Conservation (phyloP, 1,284 basidiomycete species). For the Rhodotorula glutinis region DNA sequence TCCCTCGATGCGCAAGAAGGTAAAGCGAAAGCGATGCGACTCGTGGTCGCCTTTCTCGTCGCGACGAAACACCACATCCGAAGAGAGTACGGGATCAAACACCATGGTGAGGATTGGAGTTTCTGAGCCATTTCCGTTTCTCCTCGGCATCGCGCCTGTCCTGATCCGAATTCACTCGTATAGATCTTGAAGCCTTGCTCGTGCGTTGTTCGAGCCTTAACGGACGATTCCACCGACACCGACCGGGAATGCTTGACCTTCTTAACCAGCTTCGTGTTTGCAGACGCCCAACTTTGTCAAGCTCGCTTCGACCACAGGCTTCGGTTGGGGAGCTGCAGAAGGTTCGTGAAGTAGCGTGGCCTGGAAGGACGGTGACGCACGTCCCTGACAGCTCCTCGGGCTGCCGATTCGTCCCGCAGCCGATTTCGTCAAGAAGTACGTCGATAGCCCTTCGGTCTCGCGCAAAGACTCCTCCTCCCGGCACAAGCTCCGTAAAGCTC, state of each 20-base stretch:
- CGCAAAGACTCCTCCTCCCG: too few species aligned
- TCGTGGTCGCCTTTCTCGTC: conserved; percentile 41
- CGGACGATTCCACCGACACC: too few species aligned
- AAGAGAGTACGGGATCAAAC: conserved; percentile 44
- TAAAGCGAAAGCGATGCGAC: conserved; percentile 40
- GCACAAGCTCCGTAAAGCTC: too few species aligned
- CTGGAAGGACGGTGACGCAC: too few species aligned
- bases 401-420: neutral
- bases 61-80: conserved; percentile 45
- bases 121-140: neutral
- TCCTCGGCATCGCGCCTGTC: neutral
- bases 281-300: conserved; percentile 16
- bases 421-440: neutral
- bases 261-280: neutral
- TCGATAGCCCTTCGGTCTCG: neutral
- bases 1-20: conserved; percentile 32
- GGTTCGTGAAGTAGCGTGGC: conserved; percentile 8
- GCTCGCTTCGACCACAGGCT: conserved; percentile 11
- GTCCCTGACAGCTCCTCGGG: too few species aligned
- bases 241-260: neutral
- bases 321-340: conserved; percentile 32
- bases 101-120: conserved; percentile 33
- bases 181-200: conserved; percentile 22
- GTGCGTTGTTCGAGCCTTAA: neutral
- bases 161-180: conserved; percentile 8